Evolutionary conservation across 2,329 filamentous ascomycete genomes (phyloP), one percentile per base, ranked within the genome.

Genomic region (Neurospora sp.): DNA sequence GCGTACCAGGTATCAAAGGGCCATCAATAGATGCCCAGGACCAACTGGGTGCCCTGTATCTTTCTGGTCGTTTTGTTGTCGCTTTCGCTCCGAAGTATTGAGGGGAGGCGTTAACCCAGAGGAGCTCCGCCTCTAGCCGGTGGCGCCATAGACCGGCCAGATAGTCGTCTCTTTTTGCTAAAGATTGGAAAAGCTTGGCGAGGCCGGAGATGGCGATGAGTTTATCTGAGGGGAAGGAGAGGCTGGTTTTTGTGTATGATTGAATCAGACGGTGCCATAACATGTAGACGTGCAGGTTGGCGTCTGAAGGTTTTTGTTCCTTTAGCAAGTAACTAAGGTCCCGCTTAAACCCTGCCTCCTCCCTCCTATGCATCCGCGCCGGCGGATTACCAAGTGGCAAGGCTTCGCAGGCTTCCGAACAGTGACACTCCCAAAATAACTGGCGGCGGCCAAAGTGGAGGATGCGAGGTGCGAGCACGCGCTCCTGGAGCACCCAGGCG

Each of bases 401-500:
- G 10, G 57, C 67, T 15, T 71, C 70, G 38, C 67, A 66, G 17
- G 70, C 68, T 33, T 67, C 52, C 11, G 6, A 36, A 19, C 65
- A 39, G 6, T 39, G 46, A 39, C 75, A 76, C 46, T 76, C 74
- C 69, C 72, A 76, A 3, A 69, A 71, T 15, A 74, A 43, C 40
- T 75, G 72, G n/a, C 70, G 66, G 19, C 43, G 65, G 17, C 71
- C 70, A 15, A 73, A 76, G 65, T 76, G 74, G 19, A 76, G 46
- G 8, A 76, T 66, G 1, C 75, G 46, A 6, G 73, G 72, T 2
- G 75, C 69, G 3, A 76, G 69, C 17, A 75, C 65, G 4, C 75
- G 68, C 38, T 76, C 75, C 68, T 76, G 75, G 36, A 74, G 69
- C 2, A 75, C 75, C 75, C 75, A 76, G 5, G 68, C 73, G 3